These are phyloP conservation scores for Forsythia viridissima DNA, from an alignment of 257 asterid genomes.

Conservation along the genomic window DNA sequence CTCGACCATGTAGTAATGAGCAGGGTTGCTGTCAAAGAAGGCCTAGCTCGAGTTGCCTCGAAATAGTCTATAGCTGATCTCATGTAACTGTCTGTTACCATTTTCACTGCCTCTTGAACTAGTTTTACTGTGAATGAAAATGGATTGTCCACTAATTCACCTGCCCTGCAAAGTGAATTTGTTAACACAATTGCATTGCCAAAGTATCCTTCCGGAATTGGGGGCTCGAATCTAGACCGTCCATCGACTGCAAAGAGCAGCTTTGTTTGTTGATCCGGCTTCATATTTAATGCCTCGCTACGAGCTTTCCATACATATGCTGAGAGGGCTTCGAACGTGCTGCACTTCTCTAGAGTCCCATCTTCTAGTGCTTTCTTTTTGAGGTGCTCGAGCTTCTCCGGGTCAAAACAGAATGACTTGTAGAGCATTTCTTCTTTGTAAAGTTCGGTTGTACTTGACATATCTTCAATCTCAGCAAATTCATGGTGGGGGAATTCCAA, in stretches of 20 bases:
- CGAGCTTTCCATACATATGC: conserved; percentile 24
- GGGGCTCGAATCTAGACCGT: conserved; percentile 19
- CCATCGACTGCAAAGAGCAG: conserved; percentile 28
- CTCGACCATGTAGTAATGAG: conserved; percentile 22
- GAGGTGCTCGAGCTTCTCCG: not conserved
- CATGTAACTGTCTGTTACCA: conserved; percentile 19
- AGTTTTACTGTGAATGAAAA: conserved; percentile 17
- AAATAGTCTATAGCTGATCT: conserved; percentile 26
- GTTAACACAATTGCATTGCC: conserved; percentile 26
- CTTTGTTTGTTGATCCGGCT: conserved; percentile 22
- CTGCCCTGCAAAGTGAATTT: conserved; percentile 14
- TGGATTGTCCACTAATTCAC: conserved; percentile 20
- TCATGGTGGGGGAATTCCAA: conserved; percentile 20
- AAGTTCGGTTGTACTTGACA: conserved; percentile 15
- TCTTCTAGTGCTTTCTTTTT: not conserved
- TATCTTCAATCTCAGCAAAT: conserved; percentile 25
- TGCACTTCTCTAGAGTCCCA: not conserved
- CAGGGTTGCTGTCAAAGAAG: conserved; percentile 20
- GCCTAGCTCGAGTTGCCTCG: conserved; percentile 29
- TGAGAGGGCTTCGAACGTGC: conserved; percentile 22
- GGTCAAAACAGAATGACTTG: conserved; percentile 8
- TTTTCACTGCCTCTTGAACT: conserved; percentile 20
- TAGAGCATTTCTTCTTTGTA: conserved; percentile 10
- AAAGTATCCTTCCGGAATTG: conserved; percentile 19
- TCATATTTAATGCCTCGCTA: conserved; percentile 14